These are phyloP conservation scores for Fusarium nanum DNA, from an alignment of 2,329 filamentous ascomycete genomes.

Conservation along the genomic window DNA sequence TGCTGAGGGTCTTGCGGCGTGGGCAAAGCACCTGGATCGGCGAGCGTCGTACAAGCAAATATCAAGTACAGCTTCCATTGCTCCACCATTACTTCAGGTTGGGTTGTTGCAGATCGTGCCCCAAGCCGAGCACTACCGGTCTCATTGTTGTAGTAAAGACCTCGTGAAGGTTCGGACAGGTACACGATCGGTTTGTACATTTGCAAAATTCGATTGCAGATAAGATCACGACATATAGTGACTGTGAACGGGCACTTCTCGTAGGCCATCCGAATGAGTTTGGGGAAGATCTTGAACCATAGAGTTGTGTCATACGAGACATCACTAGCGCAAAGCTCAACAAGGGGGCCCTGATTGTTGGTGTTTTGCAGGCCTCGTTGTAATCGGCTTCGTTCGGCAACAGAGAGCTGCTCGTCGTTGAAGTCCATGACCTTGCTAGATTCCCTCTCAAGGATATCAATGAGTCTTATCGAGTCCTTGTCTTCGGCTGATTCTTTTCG, in stretches of 20 bases:
- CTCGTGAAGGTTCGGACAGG: slow-evolving; percentile 78
- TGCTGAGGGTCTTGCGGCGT: slow-evolving; percentile 73
- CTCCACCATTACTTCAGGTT: slow-evolving; percentile 89
- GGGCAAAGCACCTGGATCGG: slow-evolving; percentile 76
- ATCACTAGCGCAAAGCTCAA: slow-evolving; percentile 95
- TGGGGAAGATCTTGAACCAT: slow-evolving; percentile 99
- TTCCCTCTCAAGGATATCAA: slow-evolving; percentile 91
- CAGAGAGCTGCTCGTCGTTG: slow-evolving; percentile 89
- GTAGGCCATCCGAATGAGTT: slow-evolving; percentile 89
- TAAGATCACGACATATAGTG: slow-evolving; percentile 87
- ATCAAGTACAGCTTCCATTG: slow-evolving; percentile 99
- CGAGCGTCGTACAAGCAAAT: slow-evolving; percentile 95
- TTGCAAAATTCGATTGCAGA: slow-evolving; percentile 91
- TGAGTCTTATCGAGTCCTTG: slow-evolving; percentile 78
- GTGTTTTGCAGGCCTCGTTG: slow-evolving; percentile 90
- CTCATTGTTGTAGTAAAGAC: slow-evolving; percentile 72
- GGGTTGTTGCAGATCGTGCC: slow-evolving; percentile 72
- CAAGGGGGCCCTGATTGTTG: slow-evolving; percentile 84
- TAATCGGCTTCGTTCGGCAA: slow-evolving; percentile 91
- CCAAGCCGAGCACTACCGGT: slow-evolving; percentile 64
- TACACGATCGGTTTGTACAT: slow-evolving; percentile 88
- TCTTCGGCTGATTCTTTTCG: slow-evolving; percentile 72
- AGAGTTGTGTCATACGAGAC: slow-evolving; percentile 93
- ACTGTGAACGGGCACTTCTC: slow-evolving; percentile 93
- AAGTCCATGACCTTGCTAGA: slow-evolving; percentile 90